Base-by-base conservation (phyloP, 1,139 yeast genomes). In the Saccharomyces hybrid region DNA sequence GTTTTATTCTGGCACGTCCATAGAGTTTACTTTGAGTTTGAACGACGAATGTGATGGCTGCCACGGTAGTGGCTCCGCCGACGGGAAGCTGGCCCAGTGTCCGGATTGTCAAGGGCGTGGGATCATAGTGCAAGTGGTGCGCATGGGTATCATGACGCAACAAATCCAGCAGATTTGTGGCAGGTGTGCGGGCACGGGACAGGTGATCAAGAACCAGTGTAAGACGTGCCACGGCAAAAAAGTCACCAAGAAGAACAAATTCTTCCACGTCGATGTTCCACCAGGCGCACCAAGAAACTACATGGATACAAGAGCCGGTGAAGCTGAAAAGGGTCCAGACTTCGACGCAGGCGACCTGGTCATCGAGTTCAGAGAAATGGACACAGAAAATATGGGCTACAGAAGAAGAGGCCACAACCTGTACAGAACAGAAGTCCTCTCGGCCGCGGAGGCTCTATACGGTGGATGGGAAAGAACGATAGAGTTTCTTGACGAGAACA, bases 111-210 rank as follows among this genome's bases (percentile, higher is more conserved):
- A 75, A 13, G 99, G 99, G 1, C 73, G 74, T 25, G 99, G 99
- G 29, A 75, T 84, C 42, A 72, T 81, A 41, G 69, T 83, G n/a
- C 79, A 85, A 54, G 78, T 82, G 53, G 78, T 86, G 59, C 96
- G 90, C 69, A 72, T 93, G 60, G 97, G 89, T 0, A 96, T 95
- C 8, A 88, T 93, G 89, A 75, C 88, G 58, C 98, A 91, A 70
- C 88, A 86, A 59, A 78, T 90, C 62, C 91, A 88, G 67, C 79
- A 83, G 52, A 78, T 78, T 11, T 93, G 99, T 77, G 90, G 86
- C 56, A 74, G 73, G 54, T 93, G 99, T 75, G 73, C 76, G 14
- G 99, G 99, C 38, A 74, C 76, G 52, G 99, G 99, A 9, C 75
- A 80, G 54, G 73, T 77, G 11, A 84, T 89, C 50, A 74, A 78